These are phyloP conservation scores for Candida orba DNA, from an alignment of 805 yeast genomes.

Conservation along the genomic window DNA sequence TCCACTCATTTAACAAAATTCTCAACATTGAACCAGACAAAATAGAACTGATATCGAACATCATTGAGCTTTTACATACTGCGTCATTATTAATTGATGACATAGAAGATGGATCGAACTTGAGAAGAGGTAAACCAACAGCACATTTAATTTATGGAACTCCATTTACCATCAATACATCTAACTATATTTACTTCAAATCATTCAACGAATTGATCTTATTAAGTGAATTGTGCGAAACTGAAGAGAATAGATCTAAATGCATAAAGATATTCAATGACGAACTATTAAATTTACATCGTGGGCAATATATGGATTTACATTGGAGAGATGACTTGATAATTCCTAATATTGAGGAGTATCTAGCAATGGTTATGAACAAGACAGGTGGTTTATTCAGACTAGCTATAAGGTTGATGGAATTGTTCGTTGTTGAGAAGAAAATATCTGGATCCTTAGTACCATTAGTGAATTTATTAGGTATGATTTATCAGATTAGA, in stretches of 20 bases:
- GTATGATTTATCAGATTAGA: constrained; percentile 75
- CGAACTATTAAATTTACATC: constrained; percentile 74
- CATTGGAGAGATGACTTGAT: constrained; percentile 71
- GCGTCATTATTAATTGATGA: constrained; percentile 76
- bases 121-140: constrained; percentile 71
- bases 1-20: constrained; percentile 47
- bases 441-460: constrained; percentile 27
- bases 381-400: constrained; percentile 89
- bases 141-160: constrained; percentile 74
- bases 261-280: constrained; percentile 44
- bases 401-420: constrained; percentile 61
- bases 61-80: constrained; percentile 56
- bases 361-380: constrained; percentile 74
- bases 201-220: constrained; percentile 47
- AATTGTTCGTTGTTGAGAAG: constrained; percentile 19
- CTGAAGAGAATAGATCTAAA: constrained; percentile 12
- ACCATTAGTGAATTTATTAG: constrained; percentile 68
- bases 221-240: constrained; percentile 20
- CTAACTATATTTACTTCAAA: constrained; percentile 73
- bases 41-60: constrained; percentile 34
- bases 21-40: constrained; percentile 34
- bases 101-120: constrained; percentile 69
- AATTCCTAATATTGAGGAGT: constrained; percentile 57
- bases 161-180: constrained; percentile 76
- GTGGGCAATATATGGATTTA: constrained; percentile 86